Base-by-base conservation (phyloP, 1,284 basidiomycete genomes). In the Cutaneotrichosporon sp. region DNA sequence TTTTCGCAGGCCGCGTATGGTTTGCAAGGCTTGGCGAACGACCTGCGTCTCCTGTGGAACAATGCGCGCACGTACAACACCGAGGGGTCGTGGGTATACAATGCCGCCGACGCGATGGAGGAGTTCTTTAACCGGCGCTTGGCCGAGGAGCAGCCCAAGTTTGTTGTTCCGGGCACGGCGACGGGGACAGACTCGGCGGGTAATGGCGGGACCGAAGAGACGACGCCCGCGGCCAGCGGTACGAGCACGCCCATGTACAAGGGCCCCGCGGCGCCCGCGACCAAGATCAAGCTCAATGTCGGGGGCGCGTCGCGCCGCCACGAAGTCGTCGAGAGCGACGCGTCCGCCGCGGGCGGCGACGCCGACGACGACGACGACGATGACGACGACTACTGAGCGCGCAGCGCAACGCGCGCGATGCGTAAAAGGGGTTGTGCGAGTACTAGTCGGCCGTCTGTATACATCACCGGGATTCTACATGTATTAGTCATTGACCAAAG, bases 51-150 rank as follows among this genome's bases (percentile, higher is more conserved):
- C 47, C 91, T 97, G 86, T 94, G 94, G 74, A 80, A 83, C 70
- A 98, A 98, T 69, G 93, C 94, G 4, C 83, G 87, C 66, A 87
- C 83, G 38, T 94, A 91, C 77, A 89, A 93, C 73, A 49, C 68
- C 51, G 69, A 72, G 49, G 73, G 65, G 1, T 90, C 88, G 0
- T 87, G 89, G 85, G 92, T 97, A 26, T 96, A 91, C 76, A 81
- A 88, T 60, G 91, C 97, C 61, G 92, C 94, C 2, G 84, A 89
- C 50, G 86, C 88, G 75, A 89, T 94, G 85, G 86, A 92, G 77
- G 86, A 85, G 66, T 84, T 85, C 46, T 89, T 92, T 68, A 80
- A 86, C 59, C 78, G 80, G 21, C 77, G 83, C 26, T 72, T 63
- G 52, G 66, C 64, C 4, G 62, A 69, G 46, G 66, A 70, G 54